phyloP scores from a whole-genome alignment of 768 basidiomycete species.

The Lyophyllum atratum region DNA sequence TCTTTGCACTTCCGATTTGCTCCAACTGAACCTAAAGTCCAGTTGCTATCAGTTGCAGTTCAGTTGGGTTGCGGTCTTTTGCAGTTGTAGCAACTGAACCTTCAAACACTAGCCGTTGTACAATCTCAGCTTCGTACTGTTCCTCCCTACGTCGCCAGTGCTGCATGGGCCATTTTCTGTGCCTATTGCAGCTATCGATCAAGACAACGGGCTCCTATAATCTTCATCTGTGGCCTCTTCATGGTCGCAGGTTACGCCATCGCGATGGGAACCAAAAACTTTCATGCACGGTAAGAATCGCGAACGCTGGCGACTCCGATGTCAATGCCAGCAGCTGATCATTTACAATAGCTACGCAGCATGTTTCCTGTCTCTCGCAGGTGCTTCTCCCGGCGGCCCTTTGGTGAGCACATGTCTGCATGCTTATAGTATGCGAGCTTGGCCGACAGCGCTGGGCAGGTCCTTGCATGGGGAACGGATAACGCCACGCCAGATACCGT shows the following conservation, averaged over 20 bases:
- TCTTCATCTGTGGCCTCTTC: constrained; percentile 35
- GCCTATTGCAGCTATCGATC: constrained; percentile 39
- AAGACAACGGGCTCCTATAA: constrained; percentile 34
- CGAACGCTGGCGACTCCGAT: too few relatives aligned
- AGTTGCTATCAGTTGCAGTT: too few relatives aligned
- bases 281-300: constrained; percentile 34
- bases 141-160: constrained; percentile 46
- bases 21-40: too few relatives aligned
- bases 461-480: constrained; percentile 51
- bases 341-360: constrained; percentile 39
- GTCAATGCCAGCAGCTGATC: constrained; percentile 13
- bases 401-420: constrained; percentile 9
- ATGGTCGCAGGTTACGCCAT: constrained; percentile 47
- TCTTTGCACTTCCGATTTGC: too few relatives aligned
- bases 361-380: constrained; percentile 45
- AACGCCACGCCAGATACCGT: constrained; percentile 53
- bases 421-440: neutral
- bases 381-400: constrained; percentile 40
- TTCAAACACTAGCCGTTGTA: too few relatives aligned
- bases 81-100: too few relatives aligned
- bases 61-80: too few relatives aligned
- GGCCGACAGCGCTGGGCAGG: constrained; percentile 16
- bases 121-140: constrained; percentile 52
- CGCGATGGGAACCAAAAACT: constrained; percentile 40
- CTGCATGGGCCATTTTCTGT: constrained; percentile 37